These are phyloP conservation scores for Sextonia rubra DNA, from an alignment of 164 flowering plant genomes.

Conservation along the genomic window DNA sequence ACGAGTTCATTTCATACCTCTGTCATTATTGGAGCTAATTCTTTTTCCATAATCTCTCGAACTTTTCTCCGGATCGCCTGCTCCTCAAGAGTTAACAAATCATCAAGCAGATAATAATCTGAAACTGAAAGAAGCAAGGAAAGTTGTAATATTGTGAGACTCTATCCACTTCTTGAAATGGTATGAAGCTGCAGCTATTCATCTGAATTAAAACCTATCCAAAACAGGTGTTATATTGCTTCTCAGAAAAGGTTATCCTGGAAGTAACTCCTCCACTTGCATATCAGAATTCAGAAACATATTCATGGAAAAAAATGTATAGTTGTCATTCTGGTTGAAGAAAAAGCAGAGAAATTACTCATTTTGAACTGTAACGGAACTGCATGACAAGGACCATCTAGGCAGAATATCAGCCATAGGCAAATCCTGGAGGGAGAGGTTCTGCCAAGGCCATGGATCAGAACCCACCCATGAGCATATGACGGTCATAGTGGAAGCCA, in stretches of 20 bases:
- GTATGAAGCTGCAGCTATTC: neutral
- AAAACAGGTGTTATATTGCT: neutral
- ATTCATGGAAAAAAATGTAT: too few species aligned
- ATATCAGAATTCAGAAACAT: too few species aligned
- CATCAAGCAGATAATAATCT: slow-evolving; percentile 82
- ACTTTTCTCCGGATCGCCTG: slow-evolving; percentile 52
- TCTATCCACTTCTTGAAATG: neutral
- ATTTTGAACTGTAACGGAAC: too few species aligned
- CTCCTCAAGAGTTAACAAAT: slow-evolving; percentile 75
- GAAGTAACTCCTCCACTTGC: neutral
- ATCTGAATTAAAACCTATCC: neutral
- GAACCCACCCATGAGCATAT: too few species aligned
- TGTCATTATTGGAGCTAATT: slow-evolving; percentile 83
- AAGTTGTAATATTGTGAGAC: neutral
- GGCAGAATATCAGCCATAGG: too few species aligned
- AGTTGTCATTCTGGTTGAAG: too few species aligned
- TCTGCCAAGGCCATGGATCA: too few species aligned
- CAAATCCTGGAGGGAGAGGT: too few species aligned
- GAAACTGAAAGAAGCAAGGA: slow-evolving; percentile 46
- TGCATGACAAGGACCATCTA: too few species aligned
- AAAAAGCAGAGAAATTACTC: too few species aligned
- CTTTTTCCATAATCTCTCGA: slow-evolving; percentile 73
- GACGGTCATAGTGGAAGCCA: too few species aligned
- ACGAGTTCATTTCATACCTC: slow-evolving; percentile 33
- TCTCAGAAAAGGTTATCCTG: neutral